Percentiles rank a stretch among this genome's conserved stretches.
These are phyloP conservation scores for Mucor mucedo DNA, from an alignment of 371 early-diverging fungal species.

Conservation along the genomic window DNA sequence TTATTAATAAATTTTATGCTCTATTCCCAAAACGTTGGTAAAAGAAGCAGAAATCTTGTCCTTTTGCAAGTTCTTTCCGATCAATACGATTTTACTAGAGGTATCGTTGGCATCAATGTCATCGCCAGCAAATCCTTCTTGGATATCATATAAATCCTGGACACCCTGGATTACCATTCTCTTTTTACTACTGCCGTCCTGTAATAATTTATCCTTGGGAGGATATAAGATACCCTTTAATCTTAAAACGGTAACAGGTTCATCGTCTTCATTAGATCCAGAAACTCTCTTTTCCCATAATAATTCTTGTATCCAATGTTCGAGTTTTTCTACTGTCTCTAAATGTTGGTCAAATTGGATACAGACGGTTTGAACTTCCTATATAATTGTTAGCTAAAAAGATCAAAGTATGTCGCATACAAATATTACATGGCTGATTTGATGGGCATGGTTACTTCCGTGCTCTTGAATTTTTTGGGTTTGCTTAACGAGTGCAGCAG, in stretches of 20 bases:
- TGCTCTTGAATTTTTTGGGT: conserved; percentile 41
- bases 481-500: conserved; percentile 38
- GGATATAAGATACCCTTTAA: conserved; percentile 82
- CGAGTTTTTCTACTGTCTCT: conserved; percentile 54
- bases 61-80: conserved; percentile 63
- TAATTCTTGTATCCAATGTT: conserved; percentile 88
- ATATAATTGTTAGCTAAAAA: background rate
- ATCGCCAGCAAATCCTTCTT: conserved; percentile 59
- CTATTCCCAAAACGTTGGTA: conserved; percentile 25
- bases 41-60: conserved; percentile 51
- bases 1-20: conserved; percentile 24
- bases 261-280: conserved; percentile 15
- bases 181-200: conserved; percentile 25
- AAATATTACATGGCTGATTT: conserved; percentile 47
- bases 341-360: conserved; percentile 48
- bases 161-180: conserved; percentile 87
- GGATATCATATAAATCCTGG: conserved; percentile 90
- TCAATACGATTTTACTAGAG: conserved; percentile 71
- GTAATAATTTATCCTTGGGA: conserved; percentile 32
- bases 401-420: background rate
- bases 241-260: conserved; percentile 70
- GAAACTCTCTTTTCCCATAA: conserved; percentile 86
- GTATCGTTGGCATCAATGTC: conserved; percentile 32
- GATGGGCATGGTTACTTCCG: conserved; percentile 39
- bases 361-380: conserved; percentile 63